Evolutionary conservation across 495 filamentous ascomycete species (phyloP), one percentile per base, ranked within the genome.

Genomic region (Echria macrotheca): DNA sequence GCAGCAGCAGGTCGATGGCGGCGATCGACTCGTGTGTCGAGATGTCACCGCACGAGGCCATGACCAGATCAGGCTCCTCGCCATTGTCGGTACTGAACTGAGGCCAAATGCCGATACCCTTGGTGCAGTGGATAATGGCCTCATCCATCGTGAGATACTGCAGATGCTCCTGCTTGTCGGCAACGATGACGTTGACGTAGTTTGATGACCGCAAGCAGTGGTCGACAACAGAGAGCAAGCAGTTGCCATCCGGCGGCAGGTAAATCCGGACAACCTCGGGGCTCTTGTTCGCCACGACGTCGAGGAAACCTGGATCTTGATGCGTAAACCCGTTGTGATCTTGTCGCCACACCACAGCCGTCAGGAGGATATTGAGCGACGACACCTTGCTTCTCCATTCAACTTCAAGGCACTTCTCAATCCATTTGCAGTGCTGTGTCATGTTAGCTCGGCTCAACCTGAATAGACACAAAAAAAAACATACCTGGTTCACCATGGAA

Each of bases 291-390:
- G 78, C 79, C 2, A 87, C 75, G 1, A 87, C 81, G 55, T 86
- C 83, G 12, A 87, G 73, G 75, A 87, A 88, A 15, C 84, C 83
- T 0, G 83, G 83, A 52, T 88, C 84, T 61, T 88, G 84, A 64
- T 88, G 84, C 0, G 83, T 88, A 60, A 88, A 88, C 40, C 83
- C 84, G 56, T 87, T 87, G 71, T 88, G 84, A 59, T 88, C 84
- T 64, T 88, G 84, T 54, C 84, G 65, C 84, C 84, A 86, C 41
- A 87, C 84, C 1, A 85, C 85, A 1, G 82, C 79, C 0, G 83
- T 88, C 23, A 87, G 73, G 10, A 88, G 74, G 50, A 88, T 85
- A 65, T 88, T 88, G 49, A 88, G 75, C 1, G 82, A 85, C 14
- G 82, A 73, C 14, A 86, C 67, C 60, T 79, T 80, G 44, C 69